Conservation (phyloP, 2,329 filamentous ascomycete genomes). For the Fusarium udum region DNA sequence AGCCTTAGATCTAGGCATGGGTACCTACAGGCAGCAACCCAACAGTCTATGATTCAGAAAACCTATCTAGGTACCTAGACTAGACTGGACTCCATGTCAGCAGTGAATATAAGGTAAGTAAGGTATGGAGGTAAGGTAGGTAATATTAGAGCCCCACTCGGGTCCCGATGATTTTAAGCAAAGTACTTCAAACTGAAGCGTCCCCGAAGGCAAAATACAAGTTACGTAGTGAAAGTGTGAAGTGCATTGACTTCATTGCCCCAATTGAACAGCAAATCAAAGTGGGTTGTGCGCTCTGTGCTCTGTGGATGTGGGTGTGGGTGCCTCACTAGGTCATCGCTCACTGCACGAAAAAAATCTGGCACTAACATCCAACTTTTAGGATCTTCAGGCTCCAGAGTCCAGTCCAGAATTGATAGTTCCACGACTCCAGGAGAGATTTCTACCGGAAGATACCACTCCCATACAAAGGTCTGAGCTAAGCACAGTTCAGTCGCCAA, state of each 20-base stretch:
- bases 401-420: conserved; percentile 32
- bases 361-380: conserved; percentile 47
- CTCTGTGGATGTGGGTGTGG: conserved; percentile 3
- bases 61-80: background rate
- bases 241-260: conserved; percentile 6
- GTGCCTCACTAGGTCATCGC: conserved; percentile 38
- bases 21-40: background rate
- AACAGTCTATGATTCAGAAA: conserved; percentile 3
- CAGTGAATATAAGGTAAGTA: background rate
- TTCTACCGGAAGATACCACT: conserved; percentile 26
- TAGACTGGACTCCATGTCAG: background rate
- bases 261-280: conserved; percentile 5
- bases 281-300: conserved; percentile 21
- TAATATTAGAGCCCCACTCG: conserved; percentile 8
- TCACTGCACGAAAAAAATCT: conserved; percentile 46
- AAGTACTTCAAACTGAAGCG: conserved; percentile 8
- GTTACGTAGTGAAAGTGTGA: conserved; percentile 17
- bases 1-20: background rate
- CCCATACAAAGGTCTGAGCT: conserved; percentile 35
- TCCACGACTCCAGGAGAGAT: conserved; percentile 32
- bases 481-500: conserved; percentile 55
- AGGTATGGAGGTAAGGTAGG: background rate
- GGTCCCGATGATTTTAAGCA: conserved; percentile 16
- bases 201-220: conserved; percentile 4
- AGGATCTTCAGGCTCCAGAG: conserved; percentile 40